Percentiles rank a stretch among this genome's conserved stretches.
Evolutionary conservation across 768 basidiomycete species (phyloP).

Genomic region (Pulveroboletus sp.): DNA sequence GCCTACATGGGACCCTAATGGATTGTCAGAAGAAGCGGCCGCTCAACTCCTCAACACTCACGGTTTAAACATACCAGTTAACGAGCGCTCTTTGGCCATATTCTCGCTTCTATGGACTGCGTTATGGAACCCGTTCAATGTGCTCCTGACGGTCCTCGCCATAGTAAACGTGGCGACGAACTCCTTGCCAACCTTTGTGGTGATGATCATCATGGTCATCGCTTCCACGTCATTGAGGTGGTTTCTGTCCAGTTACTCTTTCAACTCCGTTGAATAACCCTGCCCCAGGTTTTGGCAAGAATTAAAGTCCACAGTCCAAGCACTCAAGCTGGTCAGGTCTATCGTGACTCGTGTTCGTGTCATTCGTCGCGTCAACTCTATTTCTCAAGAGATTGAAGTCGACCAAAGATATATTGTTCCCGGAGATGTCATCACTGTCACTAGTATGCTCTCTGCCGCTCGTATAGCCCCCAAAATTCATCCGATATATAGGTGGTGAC

Average conservation of each 20-base stretch:
- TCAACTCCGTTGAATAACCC: background rate
- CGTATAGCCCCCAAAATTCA: background rate
- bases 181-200: constrained; percentile 30
- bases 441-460: constrained; percentile 19
- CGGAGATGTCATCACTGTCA: constrained; percentile 29
- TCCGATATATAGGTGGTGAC: constrained; percentile 23
- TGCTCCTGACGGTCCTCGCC: constrained; percentile 30
- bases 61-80: constrained; percentile 28
- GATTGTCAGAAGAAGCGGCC: constrained; percentile 21
- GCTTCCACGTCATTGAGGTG: constrained; percentile 32
- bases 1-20: constrained; percentile 22
- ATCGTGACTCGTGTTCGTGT: constrained; percentile 32
- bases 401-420: constrained; percentile 31
- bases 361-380: constrained; percentile 22
- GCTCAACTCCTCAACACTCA: constrained; percentile 15
- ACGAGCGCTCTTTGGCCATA: constrained; percentile 29
- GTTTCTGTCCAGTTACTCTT: background rate
- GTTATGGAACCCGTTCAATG: constrained; percentile 34
- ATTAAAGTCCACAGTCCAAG: constrained; percentile 32
- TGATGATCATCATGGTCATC: constrained; percentile 34
- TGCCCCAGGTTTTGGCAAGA: constrained; percentile 31
- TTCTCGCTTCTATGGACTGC: constrained; percentile 29
- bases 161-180: constrained; percentile 30
- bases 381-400: constrained; percentile 25
- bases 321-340: constrained; percentile 30